Base-by-base conservation (phyloP, 2,329 filamentous ascomycete genomes). In the Alternaria conjuncta region DNA sequence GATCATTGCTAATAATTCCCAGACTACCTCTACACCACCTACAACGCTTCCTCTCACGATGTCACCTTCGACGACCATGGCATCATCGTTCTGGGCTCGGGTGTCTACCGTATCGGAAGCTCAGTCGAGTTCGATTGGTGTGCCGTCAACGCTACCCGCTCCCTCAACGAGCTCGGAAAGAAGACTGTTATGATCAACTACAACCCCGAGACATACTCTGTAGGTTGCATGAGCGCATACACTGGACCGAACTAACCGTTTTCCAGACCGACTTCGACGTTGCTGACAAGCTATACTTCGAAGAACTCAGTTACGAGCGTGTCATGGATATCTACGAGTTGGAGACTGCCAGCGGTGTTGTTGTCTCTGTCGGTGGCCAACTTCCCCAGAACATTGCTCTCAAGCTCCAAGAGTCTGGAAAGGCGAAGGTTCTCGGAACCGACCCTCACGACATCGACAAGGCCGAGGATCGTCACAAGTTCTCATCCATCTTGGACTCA, bases 41-140 rank as follows among this genome's bases (percentile, higher is more conserved):
- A 99, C 86, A 98, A 99, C 78, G 96, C 94, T 61, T 92, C 92
- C 15, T 90, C 92, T 15, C 95, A 98, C 83, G 96, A 98, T 81
- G 92, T 98, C 53, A 91, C 88, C 13, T 98, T 99, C 70, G 91
- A 97, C 70, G 95, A 98, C 79, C 92, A 97, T 72, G 94, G 95
- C 67, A 92, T 90, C 49, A 84, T 99, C 60, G 91, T 98, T 62
- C 88, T 99, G 13, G 96, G 96, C 64, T 95, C 91, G 78, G 96
- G 96, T 82, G 96, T 98, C 21, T 99, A 99, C 87, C 90, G 96
- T 79, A 99, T 98, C 78, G 96, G 96, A 76, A 95, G 91, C 83
- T 97, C 94, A 7, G 96, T 99, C 56, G 96, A 99, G 82, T 99
- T 99, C 78, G 95, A 99, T 82, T 98, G 95, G 95, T 98, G 95